Conservation (phyloP, 75 land plant species). For the Chamaecyparis obtusa region DNA sequence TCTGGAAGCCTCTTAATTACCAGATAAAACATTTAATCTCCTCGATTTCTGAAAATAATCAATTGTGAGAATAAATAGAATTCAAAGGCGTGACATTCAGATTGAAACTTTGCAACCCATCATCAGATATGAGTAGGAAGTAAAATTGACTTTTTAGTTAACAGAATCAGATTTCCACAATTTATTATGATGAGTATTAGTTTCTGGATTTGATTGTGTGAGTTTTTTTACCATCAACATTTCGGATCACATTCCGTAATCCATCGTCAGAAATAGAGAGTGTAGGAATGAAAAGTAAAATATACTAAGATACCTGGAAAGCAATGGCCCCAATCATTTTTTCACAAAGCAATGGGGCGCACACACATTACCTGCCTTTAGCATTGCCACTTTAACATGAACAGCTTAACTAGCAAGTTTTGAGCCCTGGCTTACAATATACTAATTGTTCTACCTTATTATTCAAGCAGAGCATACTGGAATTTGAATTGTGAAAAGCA, state of each 20-base stretch:
- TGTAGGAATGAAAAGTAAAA: too few relatives aligned
- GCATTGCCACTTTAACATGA: background rate
- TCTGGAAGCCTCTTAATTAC: background rate
- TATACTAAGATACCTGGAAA: background rate
- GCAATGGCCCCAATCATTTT: background rate
- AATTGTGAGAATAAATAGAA: background rate
- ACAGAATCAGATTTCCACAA: too few relatives aligned
- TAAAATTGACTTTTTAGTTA: background rate
- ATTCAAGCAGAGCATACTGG: background rate
- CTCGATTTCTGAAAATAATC: background rate
- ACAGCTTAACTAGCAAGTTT: background rate
- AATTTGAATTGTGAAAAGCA: background rate
- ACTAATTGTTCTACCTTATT: too few relatives aligned
- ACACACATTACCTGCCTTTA: background rate
- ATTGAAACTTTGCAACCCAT: background rate
- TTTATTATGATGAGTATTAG: too few relatives aligned
- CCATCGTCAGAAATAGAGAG: too few relatives aligned
- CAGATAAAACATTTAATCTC: background rate
- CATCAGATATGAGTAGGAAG: background rate
- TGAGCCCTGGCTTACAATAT: background rate
- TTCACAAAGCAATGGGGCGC: background rate
- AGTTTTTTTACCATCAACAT: too few relatives aligned
- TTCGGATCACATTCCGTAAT: too few relatives aligned
- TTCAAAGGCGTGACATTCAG: background rate
- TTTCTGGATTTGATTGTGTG: too few relatives aligned